Base-by-base conservation (phyloP, 306 rosid genomes). In the Begonia peltatifolia region DNA sequence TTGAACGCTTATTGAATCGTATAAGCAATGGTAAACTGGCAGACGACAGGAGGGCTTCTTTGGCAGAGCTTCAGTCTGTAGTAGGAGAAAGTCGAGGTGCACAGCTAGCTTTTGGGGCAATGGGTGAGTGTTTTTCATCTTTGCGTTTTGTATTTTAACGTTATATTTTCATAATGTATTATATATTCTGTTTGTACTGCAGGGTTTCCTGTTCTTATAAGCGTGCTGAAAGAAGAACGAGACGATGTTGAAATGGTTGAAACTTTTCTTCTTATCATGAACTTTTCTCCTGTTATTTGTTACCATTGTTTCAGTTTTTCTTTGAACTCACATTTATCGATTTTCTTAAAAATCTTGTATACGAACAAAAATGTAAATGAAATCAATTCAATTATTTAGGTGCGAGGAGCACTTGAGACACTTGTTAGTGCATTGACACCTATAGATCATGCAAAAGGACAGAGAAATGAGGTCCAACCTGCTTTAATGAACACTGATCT, bases 341-440 rank as follows among this genome's bases (percentile, higher is more conserved):
- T 30, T 2, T 1, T 30, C 38, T 30, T 30, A 30, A 30, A 30
- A 30, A 30, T 30, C 23, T 20, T 20, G 3, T 4, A 30, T 5
- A 30, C 4, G 35, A 30, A 30, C 38, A 30, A 30, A 30, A 30
- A 30, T 30, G 9, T 30, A 30, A 20, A 30, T 30, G 38, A 30
- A 3, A 30, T 30, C 38, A 30, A 7, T 30, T 30, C 8, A 6
- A 30, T 44, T 25, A 42, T 65, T 52, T 74, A 88, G 97, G 81
- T 88, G 59, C 93, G 95, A 64, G 97, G 97, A 64, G 81, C 95
- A 53, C 72, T 84, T 54, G 97, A 84, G 76, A 82, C 97, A 67
- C 82, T 88, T 67, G 84, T 84, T 36, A 60, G 87, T 74, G 97
- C 97, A 6, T 64, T 88, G 73, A 84, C 95, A 61, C 93, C 89